Base-by-base conservation (phyloP, 108 stramenopile species). In the Fragilaria crotonensis region DNA sequence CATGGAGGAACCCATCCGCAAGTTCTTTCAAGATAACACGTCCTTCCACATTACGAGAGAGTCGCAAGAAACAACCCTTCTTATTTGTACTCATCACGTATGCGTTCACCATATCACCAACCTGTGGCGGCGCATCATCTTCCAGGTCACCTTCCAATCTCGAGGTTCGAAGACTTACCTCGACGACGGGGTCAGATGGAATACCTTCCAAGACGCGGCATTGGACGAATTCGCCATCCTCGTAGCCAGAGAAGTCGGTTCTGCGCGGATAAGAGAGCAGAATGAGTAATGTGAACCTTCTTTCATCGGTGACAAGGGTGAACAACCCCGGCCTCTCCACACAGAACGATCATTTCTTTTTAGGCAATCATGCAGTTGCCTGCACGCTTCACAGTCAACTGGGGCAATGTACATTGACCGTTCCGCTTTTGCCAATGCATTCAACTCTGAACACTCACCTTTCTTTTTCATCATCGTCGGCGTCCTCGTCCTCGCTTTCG, bases 41-140 rank as follows among this genome's bases (percentile, higher is more conserved):
- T 0, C 87, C 95, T 62, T 89, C 83, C 19, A 91, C 75, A 7
- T 60, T 72, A 19, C 84, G 71, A 21, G 85, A 73, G 19, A 98
- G 66, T 0, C 91, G 84, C 7, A 98, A 64, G 58, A 96, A 98
- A 66, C 97, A 98, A 25, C 97, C 95, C 58, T 89, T 85, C 54
- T 83, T 90, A 25, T 76, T 88, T 11, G 95, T 96, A 30, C 59
- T 50, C 1, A 88, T 72, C 4, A 98, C 96, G 72, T 80, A 98
- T 21, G 76, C 95, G 60, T 89, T 80, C 7, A 82, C 80, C 22
- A 76, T 83, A 23, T 86, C 83, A 27, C 84, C 88, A 7, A 50
- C 70, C 21, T 58, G 64, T 25, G 88, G 83, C n/a, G 71, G 47
- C n/a, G 48, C 72, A 49, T 91, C 88, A 44, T 87, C 80, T 25